Base-by-base conservation (phyloP, 805 yeast genomes). In the Candida insectalens region DNA sequence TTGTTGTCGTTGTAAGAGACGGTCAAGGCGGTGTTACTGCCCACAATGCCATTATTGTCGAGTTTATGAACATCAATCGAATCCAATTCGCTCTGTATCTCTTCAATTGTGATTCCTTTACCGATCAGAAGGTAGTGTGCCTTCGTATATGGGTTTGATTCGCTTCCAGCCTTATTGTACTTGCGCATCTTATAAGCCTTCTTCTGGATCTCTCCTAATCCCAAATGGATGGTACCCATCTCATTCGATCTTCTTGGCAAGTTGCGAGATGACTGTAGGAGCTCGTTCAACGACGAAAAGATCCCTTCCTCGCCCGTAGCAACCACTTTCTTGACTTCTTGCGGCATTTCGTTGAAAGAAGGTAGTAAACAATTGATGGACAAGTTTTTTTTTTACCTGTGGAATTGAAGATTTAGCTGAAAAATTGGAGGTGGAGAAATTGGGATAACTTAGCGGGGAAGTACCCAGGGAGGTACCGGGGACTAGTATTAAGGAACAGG, bases 51-150 rank as follows among this genome's bases (percentile, higher is more conserved):
- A 15, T 10, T 10, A 23, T 22, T 23, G 26, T 45, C 46, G n/a
- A 43, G 23, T 18, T 39, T 42, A 19, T 37, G 45, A 9, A 55
- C 38, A 28, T 60, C 57, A 37, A 68, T 51, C 25, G 69, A 44
- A 32, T 67, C 64, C 37, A 79, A 56, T 32, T 75, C 78, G 21
- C 58, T 59, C 43, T 83, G 87, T 26, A 88, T 75, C 37, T 84
- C 92, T 46, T 84, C 95, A 33, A 89, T 78, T 27, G 83, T 76
- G 34, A 87, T 71, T 1, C 96, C 96, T 49, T 89, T 80, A 1
- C 88, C 83, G 5, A 96, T 95, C 29, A 89, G 62, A 26, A 92
- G 61, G 53, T 92, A 92, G 51, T 92, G 97, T 2, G 83, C 92
- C 47, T 76, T 78, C 3, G 85, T 78, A 47, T 60, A 68, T 4